Evolutionary conservation across 2,329 filamentous ascomycete genomes (phyloP).

Genomic region (Fusarium devonianum): DNA sequence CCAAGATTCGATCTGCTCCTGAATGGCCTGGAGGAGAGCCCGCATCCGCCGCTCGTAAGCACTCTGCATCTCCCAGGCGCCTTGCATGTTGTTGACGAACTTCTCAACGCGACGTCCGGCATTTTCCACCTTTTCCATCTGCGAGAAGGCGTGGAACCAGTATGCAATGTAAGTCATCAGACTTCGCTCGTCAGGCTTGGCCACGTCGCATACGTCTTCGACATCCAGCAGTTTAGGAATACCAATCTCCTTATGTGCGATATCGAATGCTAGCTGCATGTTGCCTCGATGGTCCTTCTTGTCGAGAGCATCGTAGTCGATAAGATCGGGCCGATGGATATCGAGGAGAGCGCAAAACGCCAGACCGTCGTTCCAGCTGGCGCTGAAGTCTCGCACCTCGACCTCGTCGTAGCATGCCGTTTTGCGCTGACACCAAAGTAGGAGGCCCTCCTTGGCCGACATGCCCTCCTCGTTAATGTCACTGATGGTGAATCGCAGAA

Average conservation of each 20-base stretch:
- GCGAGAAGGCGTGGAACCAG: slow-evolving; percentile 99
- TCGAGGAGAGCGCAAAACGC: slow-evolving; percentile 96
- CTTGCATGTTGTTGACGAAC: slow-evolving; percentile 98
- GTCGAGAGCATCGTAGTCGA: slow-evolving; percentile 94
- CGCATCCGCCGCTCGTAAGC: slow-evolving; percentile 92
- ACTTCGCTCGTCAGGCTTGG: slow-evolving; percentile 93
- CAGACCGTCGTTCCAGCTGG: slow-evolving; percentile 96
- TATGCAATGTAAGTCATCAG: slow-evolving; percentile 99
- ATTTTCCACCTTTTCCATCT: slow-evolving; percentile 98
- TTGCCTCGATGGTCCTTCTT: slow-evolving; percentile 94
- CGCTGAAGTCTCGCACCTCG: slow-evolving; percentile 91
- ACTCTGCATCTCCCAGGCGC: slow-evolving; percentile 99
- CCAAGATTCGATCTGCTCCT: slow-evolving; percentile 78
- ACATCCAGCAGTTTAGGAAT: slow-evolving; percentile 96
- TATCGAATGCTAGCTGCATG: slow-evolving; percentile 98
- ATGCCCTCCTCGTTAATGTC: slow-evolving; percentile 98
- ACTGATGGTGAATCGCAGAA: slow-evolving; percentile 96
- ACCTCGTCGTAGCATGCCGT: slow-evolving; percentile 98
- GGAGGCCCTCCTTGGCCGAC: slow-evolving; percentile 93
- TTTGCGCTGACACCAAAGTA: slow-evolving; percentile 98
- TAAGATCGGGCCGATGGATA: slow-evolving; percentile 95
- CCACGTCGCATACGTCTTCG: slow-evolving; percentile 96
- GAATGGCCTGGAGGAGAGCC: slow-evolving; percentile 77
- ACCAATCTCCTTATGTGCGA: slow-evolving; percentile 94
- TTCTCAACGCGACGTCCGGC: slow-evolving; percentile 96